Conservation (phyloP, 2,329 filamentous ascomycete species). For the Paracamarosporium sp. region DNA sequence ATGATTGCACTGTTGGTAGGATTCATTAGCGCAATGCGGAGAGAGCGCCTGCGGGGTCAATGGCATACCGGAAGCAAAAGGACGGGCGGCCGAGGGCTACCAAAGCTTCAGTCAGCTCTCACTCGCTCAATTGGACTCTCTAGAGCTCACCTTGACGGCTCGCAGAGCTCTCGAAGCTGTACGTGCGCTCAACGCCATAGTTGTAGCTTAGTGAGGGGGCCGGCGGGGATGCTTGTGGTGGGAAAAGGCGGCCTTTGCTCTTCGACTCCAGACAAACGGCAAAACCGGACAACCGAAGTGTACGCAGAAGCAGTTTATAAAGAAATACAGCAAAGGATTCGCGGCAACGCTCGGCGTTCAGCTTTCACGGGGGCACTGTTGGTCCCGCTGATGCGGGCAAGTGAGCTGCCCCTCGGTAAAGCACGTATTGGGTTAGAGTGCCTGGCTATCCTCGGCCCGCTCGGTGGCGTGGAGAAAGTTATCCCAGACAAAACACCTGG, state of each 20-base stretch:
- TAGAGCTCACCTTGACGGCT: slow-evolving; percentile 65
- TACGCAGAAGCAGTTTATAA: slow-evolving; percentile 15
- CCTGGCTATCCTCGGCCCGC: slow-evolving; percentile 41
- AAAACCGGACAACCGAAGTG: neutral
- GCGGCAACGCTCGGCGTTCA: slow-evolving; percentile 40
- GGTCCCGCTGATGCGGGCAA: slow-evolving; percentile 34
- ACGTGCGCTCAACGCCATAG: slow-evolving; percentile 71
- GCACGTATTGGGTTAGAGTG: slow-evolving; percentile 26
- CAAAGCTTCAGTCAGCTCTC: slow-evolving; percentile 21
- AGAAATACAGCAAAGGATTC: slow-evolving; percentile 19
- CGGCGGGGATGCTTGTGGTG: slow-evolving; percentile 27
- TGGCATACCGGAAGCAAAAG: slow-evolving; percentile 46
- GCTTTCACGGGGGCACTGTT: slow-evolving; percentile 23
- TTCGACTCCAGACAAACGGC: slow-evolving; percentile 19
- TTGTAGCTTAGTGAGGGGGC: slow-evolving; percentile 36
- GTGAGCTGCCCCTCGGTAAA: slow-evolving; percentile 40
- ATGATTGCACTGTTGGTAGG: slow-evolving; percentile 44
- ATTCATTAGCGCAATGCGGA: slow-evolving; percentile 18
- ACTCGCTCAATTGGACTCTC: neutral
- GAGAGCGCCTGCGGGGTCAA: slow-evolving; percentile 17
- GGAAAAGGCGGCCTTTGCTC: slow-evolving; percentile 19
- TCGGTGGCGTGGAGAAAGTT: slow-evolving; percentile 33
- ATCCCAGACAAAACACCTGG: slow-evolving; percentile 26
- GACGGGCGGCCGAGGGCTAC: slow-evolving; percentile 38
- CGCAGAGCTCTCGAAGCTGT: slow-evolving; percentile 68